Evolutionary conservation across 768 basidiomycete species (phyloP).

Genomic region (Boletus eberwhitei): DNA sequence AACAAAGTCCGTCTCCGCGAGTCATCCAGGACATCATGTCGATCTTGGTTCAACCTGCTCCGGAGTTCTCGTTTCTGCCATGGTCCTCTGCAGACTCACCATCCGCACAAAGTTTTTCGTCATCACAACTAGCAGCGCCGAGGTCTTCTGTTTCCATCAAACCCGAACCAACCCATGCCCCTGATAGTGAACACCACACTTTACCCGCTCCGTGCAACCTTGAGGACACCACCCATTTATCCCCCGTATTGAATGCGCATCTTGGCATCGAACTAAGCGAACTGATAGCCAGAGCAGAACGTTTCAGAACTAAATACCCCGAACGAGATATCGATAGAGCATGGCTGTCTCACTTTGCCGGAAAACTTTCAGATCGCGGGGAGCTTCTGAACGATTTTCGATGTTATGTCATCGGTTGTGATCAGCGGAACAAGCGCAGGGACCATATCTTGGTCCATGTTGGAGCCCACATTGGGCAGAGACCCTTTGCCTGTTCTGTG

Average conservation of each 20-base stretch:
- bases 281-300: slow-evolving; percentile 52
- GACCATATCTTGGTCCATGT: slow-evolving; percentile 76
- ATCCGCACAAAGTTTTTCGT: background rate
- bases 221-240: slow-evolving; percentile 15
- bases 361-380: slow-evolving; percentile 57
- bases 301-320: slow-evolving; percentile 52
- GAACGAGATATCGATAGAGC: slow-evolving; percentile 57
- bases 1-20: slow-evolving; percentile 25
- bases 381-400: slow-evolving; percentile 58
- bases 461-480: slow-evolving; percentile 66
- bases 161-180: background rate
- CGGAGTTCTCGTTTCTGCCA: slow-evolving; percentile 6
- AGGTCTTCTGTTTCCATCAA: background rate
- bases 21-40: slow-evolving; percentile 33
- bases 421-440: slow-evolving; percentile 65
- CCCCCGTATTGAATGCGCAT: slow-evolving; percentile 64
- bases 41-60: slow-evolving; percentile 22
- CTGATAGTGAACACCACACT: background rate
- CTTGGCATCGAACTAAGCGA: slow-evolving; percentile 53
- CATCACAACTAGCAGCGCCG: background rate
- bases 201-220: slow-evolving; percentile 1
- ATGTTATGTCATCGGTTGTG: slow-evolving; percentile 65
- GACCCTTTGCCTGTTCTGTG: slow-evolving; percentile 59
- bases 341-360: slow-evolving; percentile 68
- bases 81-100: slow-evolving; percentile 5